phyloP scores from a whole-genome alignment of 495 filamentous ascomycete genomes.

The Penicillium diatomitis region DNA sequence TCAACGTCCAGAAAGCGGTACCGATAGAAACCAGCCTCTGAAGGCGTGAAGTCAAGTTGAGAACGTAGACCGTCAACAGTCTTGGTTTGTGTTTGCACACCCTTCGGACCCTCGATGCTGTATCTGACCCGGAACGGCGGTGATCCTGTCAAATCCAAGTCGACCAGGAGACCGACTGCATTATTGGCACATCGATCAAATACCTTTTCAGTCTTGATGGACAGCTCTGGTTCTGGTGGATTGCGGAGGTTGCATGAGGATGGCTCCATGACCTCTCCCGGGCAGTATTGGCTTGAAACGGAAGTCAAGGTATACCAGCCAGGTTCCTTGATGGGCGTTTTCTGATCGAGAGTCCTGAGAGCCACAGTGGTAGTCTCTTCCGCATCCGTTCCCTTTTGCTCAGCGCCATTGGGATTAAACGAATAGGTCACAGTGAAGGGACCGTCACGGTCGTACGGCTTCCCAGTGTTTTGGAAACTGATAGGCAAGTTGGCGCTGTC shows the following conservation, averaged over 20 bases:
- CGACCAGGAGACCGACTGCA: constrained; percentile 79
- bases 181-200: constrained; percentile 91
- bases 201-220: constrained; percentile 65
- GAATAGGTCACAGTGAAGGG: constrained; percentile 44
- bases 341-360: constrained; percentile 27
- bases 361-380: constrained; percentile 40
- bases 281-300: constrained; percentile 68
- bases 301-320: constrained; percentile 79
- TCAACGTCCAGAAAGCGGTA: constrained; percentile 75
- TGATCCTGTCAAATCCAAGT: constrained; percentile 79
- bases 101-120: constrained; percentile 51
- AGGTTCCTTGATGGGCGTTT: constrained; percentile 53
- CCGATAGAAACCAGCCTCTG: constrained; percentile 70
- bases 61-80: constrained; percentile 56
- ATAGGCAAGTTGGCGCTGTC: constrained; percentile 60
- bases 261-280: constrained; percentile 83
- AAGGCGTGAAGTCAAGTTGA: constrained; percentile 77
- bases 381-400: constrained; percentile 50
- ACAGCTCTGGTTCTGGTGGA: constrained; percentile 75
- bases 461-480: constrained; percentile 53
- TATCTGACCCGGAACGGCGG: constrained; percentile 79
- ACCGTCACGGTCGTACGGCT: constrained; percentile 34
- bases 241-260: constrained; percentile 84
- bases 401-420: constrained; percentile 45
- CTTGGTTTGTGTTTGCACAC: constrained; percentile 39